Conservation (phyloP, 78 protist species). For the Tieghemostelium lacteum region DNA sequence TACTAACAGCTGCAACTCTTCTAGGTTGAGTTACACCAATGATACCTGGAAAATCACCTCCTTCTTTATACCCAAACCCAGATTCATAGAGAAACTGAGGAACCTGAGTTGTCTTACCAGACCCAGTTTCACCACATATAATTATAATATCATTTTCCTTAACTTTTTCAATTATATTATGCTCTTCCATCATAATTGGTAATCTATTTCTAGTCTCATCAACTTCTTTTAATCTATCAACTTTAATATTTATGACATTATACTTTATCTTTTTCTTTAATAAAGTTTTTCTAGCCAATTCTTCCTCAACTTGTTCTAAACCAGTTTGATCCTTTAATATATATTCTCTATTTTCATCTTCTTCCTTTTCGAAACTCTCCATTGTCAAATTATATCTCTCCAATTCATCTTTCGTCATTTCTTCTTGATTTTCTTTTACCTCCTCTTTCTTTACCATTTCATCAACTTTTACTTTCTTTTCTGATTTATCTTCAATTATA, state of each 20-base stretch:
- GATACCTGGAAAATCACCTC: conserved; percentile 79
- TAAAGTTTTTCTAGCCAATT: not conserved
- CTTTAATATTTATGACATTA: conserved; percentile 61
- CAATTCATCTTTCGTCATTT: conserved; percentile 36
- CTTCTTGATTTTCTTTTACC: not conserved
- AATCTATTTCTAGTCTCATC: conserved; percentile 33
- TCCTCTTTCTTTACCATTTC: not conserved
- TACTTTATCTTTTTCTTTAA: not conserved
- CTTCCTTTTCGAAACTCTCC: conserved; percentile 45
- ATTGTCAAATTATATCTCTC: conserved; percentile 58
- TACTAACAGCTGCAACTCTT: conserved; percentile 98
- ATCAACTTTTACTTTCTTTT: not conserved
- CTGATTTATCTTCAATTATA: not conserved
- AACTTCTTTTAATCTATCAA: conserved; percentile 59
- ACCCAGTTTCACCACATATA: conserved; percentile 87
- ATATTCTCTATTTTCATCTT: conserved; percentile 43
- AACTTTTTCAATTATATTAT: conserved; percentile 92
- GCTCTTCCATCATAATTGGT: conserved; percentile 84
- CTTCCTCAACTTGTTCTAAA: conserved; percentile 39
- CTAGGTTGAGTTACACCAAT: conserved; percentile 99
- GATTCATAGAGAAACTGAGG: conserved; percentile 80
- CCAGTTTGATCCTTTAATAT: conserved; percentile 27
- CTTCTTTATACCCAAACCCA: conserved; percentile 60
- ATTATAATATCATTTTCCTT: conserved; percentile 82
- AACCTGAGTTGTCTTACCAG: conserved; percentile 86